Percentiles rank a stretch among this genome's conserved stretches.
Evolutionary conservation across 1,284 basidiomycete species (phyloP).

Genomic region (Ganoderma lingzhi): DNA sequence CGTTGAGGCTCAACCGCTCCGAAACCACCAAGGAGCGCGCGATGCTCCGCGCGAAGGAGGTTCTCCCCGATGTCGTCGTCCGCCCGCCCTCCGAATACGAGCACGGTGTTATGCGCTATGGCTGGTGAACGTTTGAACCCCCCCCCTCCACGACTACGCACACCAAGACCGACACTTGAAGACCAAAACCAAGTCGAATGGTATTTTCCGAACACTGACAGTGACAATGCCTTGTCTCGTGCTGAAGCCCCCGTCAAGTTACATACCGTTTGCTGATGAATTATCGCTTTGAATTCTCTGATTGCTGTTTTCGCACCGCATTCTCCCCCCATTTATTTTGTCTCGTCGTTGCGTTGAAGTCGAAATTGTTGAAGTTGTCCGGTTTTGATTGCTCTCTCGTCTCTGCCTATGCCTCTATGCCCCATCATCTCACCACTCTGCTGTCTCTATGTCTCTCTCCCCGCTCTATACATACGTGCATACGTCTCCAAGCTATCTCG

Average conservation of each 20-base stretch:
- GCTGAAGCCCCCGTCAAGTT: constrained; percentile 25
- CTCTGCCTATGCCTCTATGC: constrained; percentile 27
- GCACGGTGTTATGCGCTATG: constrained; percentile 33
- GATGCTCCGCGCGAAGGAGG: constrained; percentile 49
- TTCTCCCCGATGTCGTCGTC: constrained; percentile 54
- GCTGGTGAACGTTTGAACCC: constrained; percentile 28
- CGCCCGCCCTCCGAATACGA: constrained; percentile 50
- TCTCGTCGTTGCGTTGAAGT: constrained; percentile 13
- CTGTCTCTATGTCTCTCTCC: constrained; percentile 26
- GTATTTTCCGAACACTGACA: constrained; percentile 22
- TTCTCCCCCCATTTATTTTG: constrained; percentile 23
- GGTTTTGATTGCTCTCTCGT: constrained; percentile 14
- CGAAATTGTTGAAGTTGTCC: constrained; percentile 14
- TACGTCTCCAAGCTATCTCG: constrained; percentile 28
- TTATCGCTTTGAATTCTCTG: constrained; percentile 30
- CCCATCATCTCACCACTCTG: constrained; percentile 18
- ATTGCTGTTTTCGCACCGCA: constrained; percentile 15
- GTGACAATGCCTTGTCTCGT: constrained; percentile 20
- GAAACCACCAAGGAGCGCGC: constrained; percentile 69
- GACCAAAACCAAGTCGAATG: constrained; percentile 26
- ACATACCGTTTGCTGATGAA: constrained; percentile 34
- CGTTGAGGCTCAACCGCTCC: constrained; percentile 62
- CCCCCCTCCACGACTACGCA: background rate
- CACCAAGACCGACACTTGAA: constrained; percentile 7
- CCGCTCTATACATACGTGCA: constrained; percentile 18